These are phyloP conservation scores for Luffa acutangula DNA, from an alignment of 306 rosid genomes.

Conservation along the genomic window DNA sequence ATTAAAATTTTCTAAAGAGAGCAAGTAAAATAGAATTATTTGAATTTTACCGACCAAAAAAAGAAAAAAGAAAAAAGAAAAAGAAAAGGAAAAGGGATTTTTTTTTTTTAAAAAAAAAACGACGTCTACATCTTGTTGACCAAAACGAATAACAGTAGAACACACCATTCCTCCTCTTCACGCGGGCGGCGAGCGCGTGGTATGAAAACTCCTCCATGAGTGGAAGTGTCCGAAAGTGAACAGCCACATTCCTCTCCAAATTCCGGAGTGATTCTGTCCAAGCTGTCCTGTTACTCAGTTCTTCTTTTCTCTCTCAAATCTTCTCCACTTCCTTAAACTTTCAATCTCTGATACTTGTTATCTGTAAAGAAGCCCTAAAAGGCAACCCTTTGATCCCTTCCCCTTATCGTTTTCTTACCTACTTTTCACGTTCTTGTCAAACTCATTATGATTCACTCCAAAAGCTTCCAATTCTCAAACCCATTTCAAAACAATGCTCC, in stretches of 20 bases:
- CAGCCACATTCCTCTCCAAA: neutral
- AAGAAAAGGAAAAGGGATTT: too few relatives aligned
- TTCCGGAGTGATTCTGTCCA: neutral
- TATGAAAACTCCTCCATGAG: neutral
- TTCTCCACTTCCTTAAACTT: neutral
- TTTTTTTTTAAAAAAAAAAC: too few relatives aligned
- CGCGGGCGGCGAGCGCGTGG: neutral
- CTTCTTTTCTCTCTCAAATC: neutral
- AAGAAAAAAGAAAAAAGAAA: too few relatives aligned
- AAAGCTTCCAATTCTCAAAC: neutral
- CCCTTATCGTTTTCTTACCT: neutral
- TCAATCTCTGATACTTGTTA: neutral
- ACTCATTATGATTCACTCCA: constrained; percentile 1
- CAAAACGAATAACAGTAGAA: neutral
- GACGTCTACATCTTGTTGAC: neutral
- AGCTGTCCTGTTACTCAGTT: neutral
- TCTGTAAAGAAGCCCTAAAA: constrained; percentile 10
- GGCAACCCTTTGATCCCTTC: neutral
- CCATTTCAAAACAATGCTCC: constrained; percentile 22
- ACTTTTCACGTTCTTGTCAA: constrained; percentile 3
- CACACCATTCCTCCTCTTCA: neutral
- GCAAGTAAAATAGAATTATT: too few relatives aligned
- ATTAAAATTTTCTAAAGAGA: too few relatives aligned
- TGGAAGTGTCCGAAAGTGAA: neutral
- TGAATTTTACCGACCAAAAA: too few relatives aligned